phyloP scores from a whole-genome alignment of 2,329 filamentous ascomycete genomes.

The Diplodia seriata region DNA sequence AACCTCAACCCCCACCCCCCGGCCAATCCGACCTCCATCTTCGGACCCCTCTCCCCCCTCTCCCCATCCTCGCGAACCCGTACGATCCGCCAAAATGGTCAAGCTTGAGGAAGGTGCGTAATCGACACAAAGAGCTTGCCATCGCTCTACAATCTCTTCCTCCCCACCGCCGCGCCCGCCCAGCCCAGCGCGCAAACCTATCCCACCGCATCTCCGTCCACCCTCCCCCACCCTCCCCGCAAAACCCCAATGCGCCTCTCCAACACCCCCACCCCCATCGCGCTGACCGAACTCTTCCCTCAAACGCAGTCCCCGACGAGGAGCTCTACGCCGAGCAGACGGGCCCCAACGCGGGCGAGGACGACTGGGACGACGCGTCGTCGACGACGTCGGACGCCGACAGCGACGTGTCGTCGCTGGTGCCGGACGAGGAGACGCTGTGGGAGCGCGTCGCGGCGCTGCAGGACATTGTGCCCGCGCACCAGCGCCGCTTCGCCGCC shows the following conservation, averaged over 20 bases:
- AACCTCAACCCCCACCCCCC: constrained; percentile 2
- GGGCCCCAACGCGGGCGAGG: constrained; percentile 71
- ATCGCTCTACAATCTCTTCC: not conserved
- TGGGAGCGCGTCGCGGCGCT: constrained; percentile 53
- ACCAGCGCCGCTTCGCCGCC: constrained; percentile 51
- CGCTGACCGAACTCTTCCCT: not conserved
- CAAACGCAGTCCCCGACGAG: constrained; percentile 77
- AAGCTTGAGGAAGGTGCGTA: constrained; percentile 77
- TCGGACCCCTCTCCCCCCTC: not conserved
- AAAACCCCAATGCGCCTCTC: not conserved
- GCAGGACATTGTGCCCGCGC: constrained; percentile 54
- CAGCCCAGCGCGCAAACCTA: not conserved
- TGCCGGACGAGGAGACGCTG: constrained; percentile 43
- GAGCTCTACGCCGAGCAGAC: constrained; percentile 79
- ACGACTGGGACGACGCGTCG: constrained; percentile 81
- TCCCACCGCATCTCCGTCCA: not conserved
- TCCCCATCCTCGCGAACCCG: not conserved
- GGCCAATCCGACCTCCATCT: not conserved
- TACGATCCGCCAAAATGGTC: constrained; percentile 72
- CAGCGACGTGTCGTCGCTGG: constrained; percentile 41
- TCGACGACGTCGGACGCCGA: constrained; percentile 60
- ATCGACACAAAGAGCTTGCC: not conserved
- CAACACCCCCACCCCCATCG: not conserved
- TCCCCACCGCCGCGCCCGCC: not conserved
- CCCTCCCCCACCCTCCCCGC: not conserved